Conservation (phyloP, 2,329 filamentous ascomycete genomes). For the Verticillium isaacii region DNA sequence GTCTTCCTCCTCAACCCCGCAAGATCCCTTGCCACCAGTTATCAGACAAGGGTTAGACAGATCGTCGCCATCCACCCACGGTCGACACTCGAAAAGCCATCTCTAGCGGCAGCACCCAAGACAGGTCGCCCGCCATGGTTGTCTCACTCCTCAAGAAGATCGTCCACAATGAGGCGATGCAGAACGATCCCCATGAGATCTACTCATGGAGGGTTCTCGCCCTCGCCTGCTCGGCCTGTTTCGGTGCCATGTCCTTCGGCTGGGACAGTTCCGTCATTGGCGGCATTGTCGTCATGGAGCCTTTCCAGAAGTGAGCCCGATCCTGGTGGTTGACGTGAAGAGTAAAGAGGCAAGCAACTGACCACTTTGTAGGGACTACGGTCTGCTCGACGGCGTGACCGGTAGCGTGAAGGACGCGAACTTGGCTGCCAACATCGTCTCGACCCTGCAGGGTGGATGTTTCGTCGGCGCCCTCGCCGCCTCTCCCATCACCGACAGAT, state of each 20-base stretch:
- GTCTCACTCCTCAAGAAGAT: constrained; percentile 31
- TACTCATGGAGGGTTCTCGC: constrained; percentile 65
- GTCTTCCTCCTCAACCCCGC: not conserved
- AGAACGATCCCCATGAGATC: constrained; percentile 60
- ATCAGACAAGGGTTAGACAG: not conserved
- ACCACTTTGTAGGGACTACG: constrained; percentile 36
- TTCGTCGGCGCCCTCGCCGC: constrained; percentile 21
- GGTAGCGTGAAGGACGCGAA: constrained; percentile 12
- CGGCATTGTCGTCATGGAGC: constrained; percentile 55
- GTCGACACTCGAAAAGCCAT: not conserved
- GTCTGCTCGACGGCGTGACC: constrained; percentile 6
- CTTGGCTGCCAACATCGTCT: constrained; percentile 18
- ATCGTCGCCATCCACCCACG: not conserved
- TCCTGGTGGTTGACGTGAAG: constrained; percentile 35
- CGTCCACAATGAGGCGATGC: constrained; percentile 56
- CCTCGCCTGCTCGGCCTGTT: constrained; percentile 53
- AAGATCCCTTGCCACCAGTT: not conserved
- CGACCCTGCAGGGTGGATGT: constrained; percentile 21
- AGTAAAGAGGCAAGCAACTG: constrained; percentile 46
- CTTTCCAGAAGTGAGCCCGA: constrained; percentile 44
- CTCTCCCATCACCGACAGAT: constrained; percentile 33
- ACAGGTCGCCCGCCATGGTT: constrained; percentile 7
- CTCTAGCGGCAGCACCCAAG: not conserved
- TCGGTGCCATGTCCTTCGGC: constrained; percentile 54
- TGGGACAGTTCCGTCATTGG: constrained; percentile 61